Evolutionary conservation across 1,139 yeast species (phyloP).

Genomic region (Sugiyamaella novakii): DNA sequence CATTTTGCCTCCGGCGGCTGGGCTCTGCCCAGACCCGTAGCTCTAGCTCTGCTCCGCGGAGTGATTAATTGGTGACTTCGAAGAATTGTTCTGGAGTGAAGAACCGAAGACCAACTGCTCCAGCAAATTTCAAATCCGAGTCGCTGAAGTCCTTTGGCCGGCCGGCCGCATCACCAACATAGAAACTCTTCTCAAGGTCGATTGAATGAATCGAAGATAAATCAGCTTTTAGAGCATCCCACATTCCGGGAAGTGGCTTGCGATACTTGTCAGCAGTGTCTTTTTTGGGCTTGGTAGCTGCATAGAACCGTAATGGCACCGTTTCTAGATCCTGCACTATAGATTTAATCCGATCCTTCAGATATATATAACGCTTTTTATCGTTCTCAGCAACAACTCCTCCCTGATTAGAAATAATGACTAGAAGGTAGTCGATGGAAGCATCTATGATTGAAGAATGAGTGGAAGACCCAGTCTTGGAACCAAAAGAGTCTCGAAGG

Average conservation of each 20-base stretch:
- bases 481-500: not conserved
- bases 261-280: slow-evolving; percentile 48
- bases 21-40: slow-evolving; percentile 9
- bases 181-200: slow-evolving; percentile 55
- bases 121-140: slow-evolving; percentile 71
- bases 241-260: slow-evolving; percentile 80
- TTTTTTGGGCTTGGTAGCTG: slow-evolving; percentile 44
- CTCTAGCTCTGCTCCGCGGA: slow-evolving; percentile 1
- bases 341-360: slow-evolving; percentile 49
- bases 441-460: slow-evolving; percentile 1
- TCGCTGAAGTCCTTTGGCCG: slow-evolving; percentile 74
- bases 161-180: slow-evolving; percentile 98
- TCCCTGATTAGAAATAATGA: slow-evolving; percentile 89
- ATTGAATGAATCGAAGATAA: slow-evolving; percentile 35
- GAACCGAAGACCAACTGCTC: slow-evolving; percentile 55
- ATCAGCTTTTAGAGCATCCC: slow-evolving; percentile 52
- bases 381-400: slow-evolving; percentile 49
- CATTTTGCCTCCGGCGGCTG: slow-evolving; percentile 5
- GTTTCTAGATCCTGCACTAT: slow-evolving; percentile 39
- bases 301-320: slow-evolving; percentile 57
- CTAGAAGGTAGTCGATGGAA: slow-evolving; percentile 48
- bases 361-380: slow-evolving; percentile 56
- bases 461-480: slow-evolving; percentile 4
- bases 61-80: not conserved
- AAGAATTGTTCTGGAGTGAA: slow-evolving; percentile 68